Evolutionary conservation across 306 rosid genomes (phyloP), one percentile per base, ranked within the genome.

Genomic region (Trichosanthes truncata): DNA sequence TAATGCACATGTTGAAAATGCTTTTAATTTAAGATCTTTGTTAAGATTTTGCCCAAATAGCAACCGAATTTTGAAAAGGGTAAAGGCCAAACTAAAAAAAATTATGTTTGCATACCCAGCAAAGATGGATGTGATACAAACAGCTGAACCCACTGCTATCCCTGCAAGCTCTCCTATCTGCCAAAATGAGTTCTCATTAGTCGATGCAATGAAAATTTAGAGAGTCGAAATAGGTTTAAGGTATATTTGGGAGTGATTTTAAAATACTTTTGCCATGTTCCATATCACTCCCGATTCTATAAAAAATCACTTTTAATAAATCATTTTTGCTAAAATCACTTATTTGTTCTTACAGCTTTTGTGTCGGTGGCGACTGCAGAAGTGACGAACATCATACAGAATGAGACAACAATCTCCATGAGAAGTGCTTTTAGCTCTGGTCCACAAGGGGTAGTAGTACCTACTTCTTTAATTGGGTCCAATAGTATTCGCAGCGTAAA

Each of bases 81-180:
- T 2, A 29, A 29, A 29, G 33, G 33, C 33, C 33, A 29, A 14
- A 46, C 3, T 13, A 9, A 21, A 7, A n/a, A 36, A 0, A 40
- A 1, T n/a, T 7, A 6, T 68, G 31, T 77, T 8, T 52, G 40
- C 92, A 85, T 87, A 92, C 93, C 98, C 96, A 0, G 96, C 97
- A 4, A 92, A 83, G 80, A 94, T 90, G 87, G 94, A 90, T 72
- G 97, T 86, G 52, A 94, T 86, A 87, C 88, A 74, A 62, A 92
- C 94, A 41, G 97, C 89, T 9, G 86, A 89, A 56, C 96, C 98
- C 36, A 94, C 97, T 21, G 97, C 98, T 10, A 89, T 82, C 25
- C 98, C 98, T 7, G 90, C 90, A 23, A 94, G 79, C 61, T 87
- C 87, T 77, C 97, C 89, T 9, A 81, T 72, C 96, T 92, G 89